phyloP scores from a whole-genome alignment of 1,284 basidiomycete genomes.

The Pyrrhoderma lamaoense region DNA sequence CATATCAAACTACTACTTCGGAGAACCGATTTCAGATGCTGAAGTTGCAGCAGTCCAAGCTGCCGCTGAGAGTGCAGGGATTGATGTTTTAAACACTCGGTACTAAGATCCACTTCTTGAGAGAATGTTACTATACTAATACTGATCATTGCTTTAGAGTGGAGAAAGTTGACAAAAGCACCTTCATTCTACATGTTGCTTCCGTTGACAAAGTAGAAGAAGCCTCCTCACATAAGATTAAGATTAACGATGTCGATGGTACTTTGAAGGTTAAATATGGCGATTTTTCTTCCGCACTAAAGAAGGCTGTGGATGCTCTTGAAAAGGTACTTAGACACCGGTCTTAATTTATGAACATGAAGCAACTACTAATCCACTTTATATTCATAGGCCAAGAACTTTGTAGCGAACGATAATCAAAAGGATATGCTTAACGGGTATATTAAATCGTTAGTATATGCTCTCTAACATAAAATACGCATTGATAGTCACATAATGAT shows the following conservation, averaged over 20 bases:
- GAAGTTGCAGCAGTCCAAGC: slow-evolving; percentile 70
- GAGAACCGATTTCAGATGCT: slow-evolving; percentile 58
- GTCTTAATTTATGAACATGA: not conserved
- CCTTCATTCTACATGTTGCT: slow-evolving; percentile 67
- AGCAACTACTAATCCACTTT: not conserved
- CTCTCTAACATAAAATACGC: not conserved
- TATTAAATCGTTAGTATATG: slow-evolving; percentile 59
- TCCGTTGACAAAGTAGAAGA: slow-evolving; percentile 42
- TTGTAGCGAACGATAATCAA: slow-evolving; percentile 68
- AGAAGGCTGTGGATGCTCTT: slow-evolving; percentile 49
- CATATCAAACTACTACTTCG: slow-evolving; percentile 77
- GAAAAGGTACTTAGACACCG: slow-evolving; percentile 39
- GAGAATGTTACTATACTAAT: not conserved
- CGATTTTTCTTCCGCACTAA: slow-evolving; percentile 53
- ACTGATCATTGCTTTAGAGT: slow-evolving; percentile 1
- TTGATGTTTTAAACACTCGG: slow-evolving; percentile 81
- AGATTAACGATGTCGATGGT: slow-evolving; percentile 34
- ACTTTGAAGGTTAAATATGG: slow-evolving; percentile 65
- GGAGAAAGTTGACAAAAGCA: slow-evolving; percentile 23
- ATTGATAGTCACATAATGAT: not conserved
- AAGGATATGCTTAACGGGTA: slow-evolving; percentile 69
- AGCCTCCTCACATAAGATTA: slow-evolving; percentile 39
- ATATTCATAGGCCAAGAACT: slow-evolving; percentile 56
- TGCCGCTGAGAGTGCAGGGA: slow-evolving; percentile 60
- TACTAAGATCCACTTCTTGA: slow-evolving; percentile 25